These are phyloP conservation scores for Neohortaea acidophila DNA, from an alignment of 495 filamentous ascomycete species.

Conservation along the genomic window DNA sequence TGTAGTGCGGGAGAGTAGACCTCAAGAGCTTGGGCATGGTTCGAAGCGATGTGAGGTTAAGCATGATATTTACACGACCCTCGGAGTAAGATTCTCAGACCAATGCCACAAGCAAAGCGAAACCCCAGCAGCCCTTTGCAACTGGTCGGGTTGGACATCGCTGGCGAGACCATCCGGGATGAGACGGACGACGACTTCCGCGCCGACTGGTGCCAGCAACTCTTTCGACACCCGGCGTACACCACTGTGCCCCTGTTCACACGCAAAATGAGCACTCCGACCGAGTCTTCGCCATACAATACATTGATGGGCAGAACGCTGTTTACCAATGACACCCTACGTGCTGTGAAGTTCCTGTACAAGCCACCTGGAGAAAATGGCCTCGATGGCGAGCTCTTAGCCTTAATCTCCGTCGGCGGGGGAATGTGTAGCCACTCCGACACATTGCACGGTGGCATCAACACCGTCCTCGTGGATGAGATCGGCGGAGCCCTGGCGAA, in stretches of 20 bases:
- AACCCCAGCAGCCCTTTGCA: no score
- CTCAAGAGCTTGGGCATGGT: no score
- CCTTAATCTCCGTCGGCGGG: not conserved
- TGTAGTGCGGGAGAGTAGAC: no score
- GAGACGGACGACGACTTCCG: no score
- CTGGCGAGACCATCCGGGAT: no score
- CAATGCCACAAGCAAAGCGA: no score
- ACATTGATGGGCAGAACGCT: not conserved
- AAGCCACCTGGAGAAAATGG: not conserved
- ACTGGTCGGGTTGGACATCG: no score
- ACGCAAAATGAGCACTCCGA: not conserved
- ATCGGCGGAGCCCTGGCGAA: not conserved
- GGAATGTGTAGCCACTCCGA: not conserved
- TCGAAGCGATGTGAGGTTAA: no score
- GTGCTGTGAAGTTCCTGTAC: not conserved
- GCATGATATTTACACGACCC: no score
- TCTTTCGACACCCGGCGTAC: not conserved
- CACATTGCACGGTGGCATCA: not conserved
- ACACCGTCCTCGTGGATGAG: not conserved
- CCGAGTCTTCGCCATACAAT: not conserved
- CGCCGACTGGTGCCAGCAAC: not conserved
- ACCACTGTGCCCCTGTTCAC: not conserved
- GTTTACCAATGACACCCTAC: not conserved
- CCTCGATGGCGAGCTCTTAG: not conserved
- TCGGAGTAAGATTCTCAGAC: no score